phyloP scores from a whole-genome alignment of 169 alveolate species.

The Amoebophrya sp. region DNA sequence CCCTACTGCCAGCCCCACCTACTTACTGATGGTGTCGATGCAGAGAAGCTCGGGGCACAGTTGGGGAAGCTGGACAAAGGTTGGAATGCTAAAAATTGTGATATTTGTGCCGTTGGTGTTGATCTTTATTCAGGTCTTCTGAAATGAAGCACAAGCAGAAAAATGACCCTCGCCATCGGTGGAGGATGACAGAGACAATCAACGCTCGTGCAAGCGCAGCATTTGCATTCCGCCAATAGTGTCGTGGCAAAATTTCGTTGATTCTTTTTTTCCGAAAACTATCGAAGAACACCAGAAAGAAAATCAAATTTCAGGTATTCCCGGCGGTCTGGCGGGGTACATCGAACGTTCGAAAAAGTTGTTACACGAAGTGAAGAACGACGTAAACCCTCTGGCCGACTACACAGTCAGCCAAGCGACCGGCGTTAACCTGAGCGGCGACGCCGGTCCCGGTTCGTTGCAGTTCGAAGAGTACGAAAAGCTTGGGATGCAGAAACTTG shows the following conservation, averaged over 20 bases:
- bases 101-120: no score
- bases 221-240: no score
- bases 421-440: neutral
- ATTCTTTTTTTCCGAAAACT: no score
- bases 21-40: neutral
- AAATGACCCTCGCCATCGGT: no score
- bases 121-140: no score
- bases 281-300: no score
- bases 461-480: constrained; percentile 36
- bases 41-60: neutral
- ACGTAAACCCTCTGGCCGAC: constrained; percentile 75
- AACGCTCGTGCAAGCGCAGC: no score
- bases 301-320: constrained; percentile 26
- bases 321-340: constrained; percentile 42
- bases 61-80: neutral
- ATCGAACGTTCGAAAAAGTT: constrained; percentile 34
- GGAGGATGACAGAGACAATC: no score
- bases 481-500: constrained; percentile 46
- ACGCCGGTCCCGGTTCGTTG: neutral
- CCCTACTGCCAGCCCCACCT: neutral
- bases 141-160: no score
- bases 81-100: no score
- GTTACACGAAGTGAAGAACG: constrained; percentile 64
- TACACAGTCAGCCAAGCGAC: constrained; percentile 38
- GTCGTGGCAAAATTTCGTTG: no score